Percentiles rank a stretch among this genome's conserved stretches.
These are phyloP conservation scores for Penicillium dipodomyicola DNA, from an alignment of 495 filamentous ascomycete species.

Conservation along the genomic window DNA sequence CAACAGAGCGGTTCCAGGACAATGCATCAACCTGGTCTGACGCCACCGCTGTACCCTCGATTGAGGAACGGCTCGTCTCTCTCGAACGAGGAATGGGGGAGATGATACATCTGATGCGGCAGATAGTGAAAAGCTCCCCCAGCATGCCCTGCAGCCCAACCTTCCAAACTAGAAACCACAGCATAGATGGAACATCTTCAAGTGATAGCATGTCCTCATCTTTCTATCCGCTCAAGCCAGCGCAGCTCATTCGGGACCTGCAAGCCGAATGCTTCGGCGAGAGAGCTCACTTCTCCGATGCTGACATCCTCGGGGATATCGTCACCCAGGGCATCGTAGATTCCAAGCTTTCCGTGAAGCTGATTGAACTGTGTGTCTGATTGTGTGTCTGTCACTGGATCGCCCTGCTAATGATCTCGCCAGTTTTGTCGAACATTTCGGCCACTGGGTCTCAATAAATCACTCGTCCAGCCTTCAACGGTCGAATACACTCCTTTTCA, in stretches of 20 bases:
- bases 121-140: conserved; percentile 35
- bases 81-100: conserved; percentile 41
- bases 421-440: conserved; percentile 42
- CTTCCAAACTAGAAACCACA: conserved; percentile 22
- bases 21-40: conserved; percentile 37
- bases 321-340: conserved; percentile 37
- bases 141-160: conserved; percentile 17
- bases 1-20: conserved; percentile 38
- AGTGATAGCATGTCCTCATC: conserved; percentile 21
- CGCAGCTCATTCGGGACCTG: conserved; percentile 38
- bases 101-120: conserved; percentile 41
- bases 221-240: conserved; percentile 33
- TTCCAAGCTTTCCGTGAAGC: conserved; percentile 35
- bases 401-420: conserved; percentile 10
- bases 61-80: conserved; percentile 41
- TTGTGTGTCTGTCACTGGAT: neutral
- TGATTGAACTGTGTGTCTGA: conserved; percentile 37
- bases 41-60: conserved; percentile 35
- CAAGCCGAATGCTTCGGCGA: conserved; percentile 39
- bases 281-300: conserved; percentile 26
- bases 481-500: conserved; percentile 39
- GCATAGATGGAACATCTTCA: conserved; percentile 28
- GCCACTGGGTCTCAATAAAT: conserved; percentile 39
- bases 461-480: conserved; percentile 28
- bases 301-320: conserved; percentile 29